Evolutionary conservation across 2,329 filamentous ascomycete species (phyloP).

Genomic region (Calonectria honghensis): DNA sequence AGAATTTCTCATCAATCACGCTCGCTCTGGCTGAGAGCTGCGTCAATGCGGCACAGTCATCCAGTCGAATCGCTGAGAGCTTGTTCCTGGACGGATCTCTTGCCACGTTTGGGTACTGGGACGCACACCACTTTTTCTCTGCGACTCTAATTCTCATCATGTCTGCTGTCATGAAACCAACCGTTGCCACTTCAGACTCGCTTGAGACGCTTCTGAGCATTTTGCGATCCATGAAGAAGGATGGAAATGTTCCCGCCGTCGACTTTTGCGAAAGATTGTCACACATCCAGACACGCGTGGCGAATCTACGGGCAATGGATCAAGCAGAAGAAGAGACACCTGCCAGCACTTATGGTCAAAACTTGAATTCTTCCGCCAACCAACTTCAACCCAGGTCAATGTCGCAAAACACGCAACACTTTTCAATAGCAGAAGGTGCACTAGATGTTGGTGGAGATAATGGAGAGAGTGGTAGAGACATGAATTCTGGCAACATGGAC

Average conservation of each 20-base stretch:
- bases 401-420: background rate
- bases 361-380: background rate
- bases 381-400: background rate
- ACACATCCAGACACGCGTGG: slow-evolving; percentile 50
- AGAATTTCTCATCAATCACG: slow-evolving; percentile 58
- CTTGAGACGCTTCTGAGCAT: slow-evolving; percentile 56
- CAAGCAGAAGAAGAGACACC: slow-evolving; percentile 31
- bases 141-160: slow-evolving; percentile 73
- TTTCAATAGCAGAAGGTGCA: slow-evolving; percentile 37
- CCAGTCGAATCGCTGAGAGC: slow-evolving; percentile 63
- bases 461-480: background rate
- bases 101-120: slow-evolving; percentile 75
- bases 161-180: slow-evolving; percentile 59
- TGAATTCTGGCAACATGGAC: slow-evolving; percentile 48
- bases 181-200: slow-evolving; percentile 52
- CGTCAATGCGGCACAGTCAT: slow-evolving; percentile 64
- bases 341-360: background rate
- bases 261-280: slow-evolving; percentile 56
- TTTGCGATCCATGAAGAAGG: slow-evolving; percentile 55
- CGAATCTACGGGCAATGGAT: slow-evolving; percentile 42
- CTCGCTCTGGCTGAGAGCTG: slow-evolving; percentile 66
- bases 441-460: background rate
- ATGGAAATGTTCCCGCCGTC: slow-evolving; percentile 56
- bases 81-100: background rate
- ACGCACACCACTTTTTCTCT: slow-evolving; percentile 73